Evolutionary conservation across 2,329 filamentous ascomycete species (phyloP), one percentile per base, ranked within the genome.

Genomic region (Chaetomiaceae sp.): DNA sequence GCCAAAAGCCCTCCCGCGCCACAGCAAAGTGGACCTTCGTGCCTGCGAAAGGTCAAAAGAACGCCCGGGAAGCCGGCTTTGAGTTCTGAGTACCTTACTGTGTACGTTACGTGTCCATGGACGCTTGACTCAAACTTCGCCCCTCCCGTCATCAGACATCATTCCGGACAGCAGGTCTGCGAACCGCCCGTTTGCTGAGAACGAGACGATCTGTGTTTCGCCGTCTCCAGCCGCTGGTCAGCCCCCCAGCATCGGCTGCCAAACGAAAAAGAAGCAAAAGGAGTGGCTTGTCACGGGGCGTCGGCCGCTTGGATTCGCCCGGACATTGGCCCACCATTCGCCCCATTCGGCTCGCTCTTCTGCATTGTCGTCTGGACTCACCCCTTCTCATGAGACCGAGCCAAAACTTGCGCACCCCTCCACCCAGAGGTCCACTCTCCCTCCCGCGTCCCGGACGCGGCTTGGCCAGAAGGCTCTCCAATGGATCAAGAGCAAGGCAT

Each of bases 281-380:
- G 47, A 45, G 19, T 47, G 50, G 53, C 54, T 44, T 47, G 59
- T 63, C 56, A 61, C 61, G 53, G 50, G 56, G 59, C 51, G 19
- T 36, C 36, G 47, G n/a, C 36, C 12, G 36, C 19, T 12, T 37
- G 23, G 29, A 25, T 43, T 23, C 14, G 37, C 29, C 47, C 37
- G 37, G 27, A 2, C 25, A 38, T 29, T 36, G 38, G 34, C 38
- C 47, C 47, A 38, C 45, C 34, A 27, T 33, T 37, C 20, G n/a
- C n/a, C n/a, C n/a, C n/a, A n/a, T n/a, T n/a, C n/a, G n/a, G n/a
- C n/a, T n/a, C n/a, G 22, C 9, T 17, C n/a, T 17, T 33, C 39
- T 44, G 25, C 45, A 7, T 40, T 45, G 17, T 31, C n/a, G 23
- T 25, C 43, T 55, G 40, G 29, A 29, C 38, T 29, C 51, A 56